A percentile compares a stretch with the other conserved stretches of the same genome.
Evolutionary conservation across 2,329 filamentous ascomycete species (phyloP).

Genomic region (Colletotrichum sp.): DNA sequence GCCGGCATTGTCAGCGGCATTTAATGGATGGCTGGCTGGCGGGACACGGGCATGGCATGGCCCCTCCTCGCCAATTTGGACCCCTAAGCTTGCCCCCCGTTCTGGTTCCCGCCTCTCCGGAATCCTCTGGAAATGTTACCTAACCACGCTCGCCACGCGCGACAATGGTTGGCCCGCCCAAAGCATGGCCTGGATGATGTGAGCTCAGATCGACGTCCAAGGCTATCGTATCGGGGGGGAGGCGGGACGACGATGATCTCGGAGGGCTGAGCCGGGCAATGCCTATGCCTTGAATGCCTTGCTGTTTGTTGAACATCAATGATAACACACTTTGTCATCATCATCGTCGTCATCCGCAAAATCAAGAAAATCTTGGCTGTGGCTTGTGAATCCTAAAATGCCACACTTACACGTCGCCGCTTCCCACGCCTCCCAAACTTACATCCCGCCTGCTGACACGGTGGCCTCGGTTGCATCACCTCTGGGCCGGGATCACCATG

Average conservation of each 20-base stretch:
- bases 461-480: constrained; percentile 14
- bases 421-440: background rate
- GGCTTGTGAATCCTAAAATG: constrained; percentile 3
- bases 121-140: background rate
- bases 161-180: background rate
- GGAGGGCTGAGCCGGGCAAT: background rate
- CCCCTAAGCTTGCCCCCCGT: background rate
- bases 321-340: background rate
- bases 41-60: background rate
- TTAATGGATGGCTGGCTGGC: background rate
- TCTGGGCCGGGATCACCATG: background rate
- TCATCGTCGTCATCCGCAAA: background rate
- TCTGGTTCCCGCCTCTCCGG: background rate
- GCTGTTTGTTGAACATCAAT: background rate
- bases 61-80: background rate
- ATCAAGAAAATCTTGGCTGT: background rate
- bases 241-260: background rate
- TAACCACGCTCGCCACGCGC: background rate
- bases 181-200: background rate
- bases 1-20: background rate
- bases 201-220: constrained; percentile 1
- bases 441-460: constrained; percentile 3
- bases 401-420: background rate
- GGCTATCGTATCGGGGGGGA: background rate
- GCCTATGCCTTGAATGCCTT: background rate